Evolutionary conservation across 2,329 filamentous ascomycete species (phyloP).

Genomic region (Aspergillus luchuensis): DNA sequence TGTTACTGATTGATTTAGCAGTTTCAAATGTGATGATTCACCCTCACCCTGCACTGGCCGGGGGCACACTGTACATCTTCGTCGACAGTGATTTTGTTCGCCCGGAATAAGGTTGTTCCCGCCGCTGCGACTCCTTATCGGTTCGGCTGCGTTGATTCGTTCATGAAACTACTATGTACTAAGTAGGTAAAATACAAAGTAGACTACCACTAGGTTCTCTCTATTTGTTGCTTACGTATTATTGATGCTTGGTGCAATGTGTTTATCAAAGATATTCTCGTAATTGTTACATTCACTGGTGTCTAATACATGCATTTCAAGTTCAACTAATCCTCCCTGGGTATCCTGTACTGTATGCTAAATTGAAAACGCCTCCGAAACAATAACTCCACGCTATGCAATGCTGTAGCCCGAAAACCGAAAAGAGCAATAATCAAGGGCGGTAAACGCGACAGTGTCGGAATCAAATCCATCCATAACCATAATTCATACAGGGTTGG

Average conservation of each 20-base stretch:
- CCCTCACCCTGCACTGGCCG: neutral
- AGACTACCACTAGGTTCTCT: neutral
- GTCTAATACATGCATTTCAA: conserved; percentile 19
- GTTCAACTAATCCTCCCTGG: conserved; percentile 24
- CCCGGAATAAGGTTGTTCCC: conserved; percentile 23
- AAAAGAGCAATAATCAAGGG: conserved; percentile 14
- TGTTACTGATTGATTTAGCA: neutral
- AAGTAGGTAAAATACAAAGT: no score
- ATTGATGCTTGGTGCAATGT: neutral
- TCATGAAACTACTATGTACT: neutral
- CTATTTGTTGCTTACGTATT: neutral
- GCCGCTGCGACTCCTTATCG: conserved; percentile 3
- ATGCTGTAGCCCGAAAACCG: conserved; percentile 19
- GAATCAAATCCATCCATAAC: conserved; percentile 37
- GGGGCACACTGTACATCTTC: neutral
- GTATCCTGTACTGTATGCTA: conserved; percentile 32
- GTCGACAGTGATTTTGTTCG: conserved; percentile 21
- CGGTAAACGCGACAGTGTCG: conserved; percentile 7
- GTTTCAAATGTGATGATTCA: neutral
- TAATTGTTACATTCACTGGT: conserved; percentile 7
- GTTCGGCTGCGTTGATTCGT: neutral
- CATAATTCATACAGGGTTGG: conserved; percentile 37
- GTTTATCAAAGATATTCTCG: neutral
- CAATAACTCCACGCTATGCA: conserved; percentile 38
- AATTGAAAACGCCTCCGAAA: conserved; percentile 19